phyloP scores from a whole-genome alignment of 257 asterid genomes.

The Anisodus acutangulus region DNA sequence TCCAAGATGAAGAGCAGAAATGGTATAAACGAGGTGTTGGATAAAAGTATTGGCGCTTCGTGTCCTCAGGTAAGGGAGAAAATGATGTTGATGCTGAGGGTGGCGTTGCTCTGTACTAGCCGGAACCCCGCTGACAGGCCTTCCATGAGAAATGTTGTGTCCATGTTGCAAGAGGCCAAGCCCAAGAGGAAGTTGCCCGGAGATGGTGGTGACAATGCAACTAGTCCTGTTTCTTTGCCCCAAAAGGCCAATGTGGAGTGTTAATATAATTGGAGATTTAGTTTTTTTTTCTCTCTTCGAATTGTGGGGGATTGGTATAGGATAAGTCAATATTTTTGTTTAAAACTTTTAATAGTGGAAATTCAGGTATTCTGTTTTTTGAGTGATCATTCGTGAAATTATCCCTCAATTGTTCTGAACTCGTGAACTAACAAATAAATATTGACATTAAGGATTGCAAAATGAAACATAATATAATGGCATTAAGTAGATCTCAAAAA shows the following conservation, averaged over 20 bases:
- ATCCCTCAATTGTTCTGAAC: neutral
- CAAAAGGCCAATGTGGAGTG: slow-evolving; percentile 47
- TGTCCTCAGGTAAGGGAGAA: slow-evolving; percentile 76
- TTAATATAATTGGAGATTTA: slow-evolving; percentile 39
- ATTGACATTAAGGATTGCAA: neutral
- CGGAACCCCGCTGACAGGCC: slow-evolving; percentile 88
- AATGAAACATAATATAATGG: neutral
- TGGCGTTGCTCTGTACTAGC: slow-evolving; percentile 83
- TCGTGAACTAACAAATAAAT: neutral
- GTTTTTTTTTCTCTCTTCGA: slow-evolving; percentile 9
- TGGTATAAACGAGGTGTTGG: slow-evolving; percentile 56
- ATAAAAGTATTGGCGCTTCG: slow-evolving; percentile 66
- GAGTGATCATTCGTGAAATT: neutral
- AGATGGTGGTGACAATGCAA: slow-evolving; percentile 28
- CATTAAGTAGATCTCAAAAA: neutral
- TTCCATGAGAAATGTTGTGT: slow-evolving; percentile 87
- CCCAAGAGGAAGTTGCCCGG: slow-evolving; percentile 67
- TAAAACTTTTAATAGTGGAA: neutral
- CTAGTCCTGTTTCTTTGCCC: slow-evolving; percentile 38
- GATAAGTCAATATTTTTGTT: slow-evolving; percentile 25
- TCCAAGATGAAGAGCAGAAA: slow-evolving; percentile 54
- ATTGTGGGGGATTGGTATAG: slow-evolving; percentile 48
- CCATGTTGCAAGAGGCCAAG: slow-evolving; percentile 82
- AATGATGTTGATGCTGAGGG: slow-evolving; percentile 71
- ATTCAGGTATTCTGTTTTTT: neutral